Conservation (phyloP, 2,329 filamentous ascomycete genomes). For the Ambrosiella cleistominuta region DNA sequence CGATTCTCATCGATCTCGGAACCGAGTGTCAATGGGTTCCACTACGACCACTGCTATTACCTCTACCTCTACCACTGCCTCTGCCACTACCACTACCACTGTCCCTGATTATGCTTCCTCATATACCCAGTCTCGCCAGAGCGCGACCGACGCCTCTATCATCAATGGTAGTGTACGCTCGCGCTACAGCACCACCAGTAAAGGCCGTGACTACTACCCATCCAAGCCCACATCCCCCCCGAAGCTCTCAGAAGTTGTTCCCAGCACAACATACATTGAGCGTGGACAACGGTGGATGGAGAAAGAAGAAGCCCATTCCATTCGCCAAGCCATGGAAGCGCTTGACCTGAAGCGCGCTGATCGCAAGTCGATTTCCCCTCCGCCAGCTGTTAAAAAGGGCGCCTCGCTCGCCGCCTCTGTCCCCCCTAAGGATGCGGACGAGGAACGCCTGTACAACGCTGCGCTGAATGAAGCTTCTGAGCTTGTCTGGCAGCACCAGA, state of each 20-base stretch:
- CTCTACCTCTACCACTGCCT: slow-evolving; percentile 7
- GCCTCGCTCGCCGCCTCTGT: slow-evolving; percentile 12
- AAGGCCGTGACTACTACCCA: slow-evolving; percentile 36
- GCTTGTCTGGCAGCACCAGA: slow-evolving; percentile 59
- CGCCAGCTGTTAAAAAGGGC: slow-evolving; percentile 10
- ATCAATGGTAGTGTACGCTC: slow-evolving; percentile 27
- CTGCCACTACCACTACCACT: slow-evolving; percentile 7
- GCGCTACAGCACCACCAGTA: slow-evolving; percentile 29
- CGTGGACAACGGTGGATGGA: slow-evolving; percentile 63
- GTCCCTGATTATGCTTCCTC: slow-evolving; percentile 10
- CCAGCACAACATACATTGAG: slow-evolving; percentile 54
- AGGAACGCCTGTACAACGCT: slow-evolving; percentile 45
- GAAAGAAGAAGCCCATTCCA: slow-evolving; percentile 54
- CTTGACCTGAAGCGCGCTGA: slow-evolving; percentile 38
- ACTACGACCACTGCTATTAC: slow-evolving; percentile 4
- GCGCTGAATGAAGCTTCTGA: slow-evolving; percentile 64
- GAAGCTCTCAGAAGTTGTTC: slow-evolving; percentile 43
- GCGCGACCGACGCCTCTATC: slow-evolving; percentile 9
- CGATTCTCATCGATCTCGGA: slow-evolving; percentile 18
- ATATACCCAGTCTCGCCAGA: slow-evolving; percentile 9
- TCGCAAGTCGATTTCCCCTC: slow-evolving; percentile 14
- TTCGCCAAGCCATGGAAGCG: slow-evolving; percentile 56
- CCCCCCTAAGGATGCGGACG: slow-evolving; percentile 31
- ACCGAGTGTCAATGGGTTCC: slow-evolving; percentile 12
- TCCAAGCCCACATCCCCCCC: slow-evolving; percentile 25